Conservation (phyloP, 331 rosid species). For the Pyracantha coccinea region DNA sequence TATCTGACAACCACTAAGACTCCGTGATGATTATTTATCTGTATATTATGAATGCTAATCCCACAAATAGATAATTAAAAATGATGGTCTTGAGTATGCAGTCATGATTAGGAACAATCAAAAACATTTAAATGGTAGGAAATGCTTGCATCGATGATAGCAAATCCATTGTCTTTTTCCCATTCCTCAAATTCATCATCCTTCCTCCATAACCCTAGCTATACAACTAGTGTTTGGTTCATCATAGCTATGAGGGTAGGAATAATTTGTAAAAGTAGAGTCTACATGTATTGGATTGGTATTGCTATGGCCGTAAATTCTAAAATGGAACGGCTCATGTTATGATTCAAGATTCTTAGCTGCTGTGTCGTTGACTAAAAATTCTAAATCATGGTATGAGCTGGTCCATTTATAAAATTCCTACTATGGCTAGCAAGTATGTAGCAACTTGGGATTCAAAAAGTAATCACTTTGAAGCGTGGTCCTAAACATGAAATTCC, state of each 20-base stretch:
- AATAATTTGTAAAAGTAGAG: not conserved
- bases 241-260: not conserved
- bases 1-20: conserved; percentile 1
- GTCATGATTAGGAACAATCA: not conserved
- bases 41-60: not conserved
- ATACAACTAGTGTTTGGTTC: not conserved
- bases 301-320: not conserved
- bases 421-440: not conserved
- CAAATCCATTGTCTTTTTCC: not conserved
- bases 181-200: not conserved
- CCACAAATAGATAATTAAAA: not conserved
- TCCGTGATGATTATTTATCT: not conserved
- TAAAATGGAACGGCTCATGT: not conserved
- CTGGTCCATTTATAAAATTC: not conserved
- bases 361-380: not conserved
- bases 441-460: not conserved
- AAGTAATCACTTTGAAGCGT: not conserved
- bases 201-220: not conserved
- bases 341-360: not conserved
- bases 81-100: not conserved
- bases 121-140: not conserved
- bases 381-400: no score
- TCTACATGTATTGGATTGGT: not conserved
- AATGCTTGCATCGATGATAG: conserved; percentile 1
- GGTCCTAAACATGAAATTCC: not conserved